Evolutionary conservation across 2,329 filamentous ascomycete species (phyloP).

Genomic region (Mycosphaerella sp.): DNA sequence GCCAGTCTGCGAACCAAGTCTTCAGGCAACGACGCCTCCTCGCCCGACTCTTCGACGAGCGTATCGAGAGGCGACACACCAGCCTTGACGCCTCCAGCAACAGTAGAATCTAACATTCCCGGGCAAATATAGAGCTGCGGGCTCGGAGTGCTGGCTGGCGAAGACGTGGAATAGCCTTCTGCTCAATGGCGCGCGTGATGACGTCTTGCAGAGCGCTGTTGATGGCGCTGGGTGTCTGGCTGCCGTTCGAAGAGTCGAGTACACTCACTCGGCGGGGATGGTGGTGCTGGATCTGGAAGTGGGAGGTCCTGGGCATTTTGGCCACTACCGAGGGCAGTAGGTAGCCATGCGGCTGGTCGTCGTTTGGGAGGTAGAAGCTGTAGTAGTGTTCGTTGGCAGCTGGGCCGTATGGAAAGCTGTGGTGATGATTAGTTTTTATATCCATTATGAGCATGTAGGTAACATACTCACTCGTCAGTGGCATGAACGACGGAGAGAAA

Average conservation of each 20-base stretch:
- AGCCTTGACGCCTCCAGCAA: constrained; percentile 75
- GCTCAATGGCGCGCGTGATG: constrained; percentile 45
- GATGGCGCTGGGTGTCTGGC: constrained; percentile 54
- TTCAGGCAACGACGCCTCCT: constrained; percentile 76
- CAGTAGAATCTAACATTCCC: constrained; percentile 85
- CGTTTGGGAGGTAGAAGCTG: constrained; percentile 61
- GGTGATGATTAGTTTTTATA: neutral
- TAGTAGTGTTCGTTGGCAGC: constrained; percentile 48
- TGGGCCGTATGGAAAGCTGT: constrained; percentile 43
- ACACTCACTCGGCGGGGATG: constrained; percentile 21
- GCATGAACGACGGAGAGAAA: constrained; percentile 11
- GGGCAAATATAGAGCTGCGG: constrained; percentile 77
- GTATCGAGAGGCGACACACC: constrained; percentile 76
- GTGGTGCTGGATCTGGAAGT: constrained; percentile 49
- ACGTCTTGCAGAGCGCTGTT: constrained; percentile 58
- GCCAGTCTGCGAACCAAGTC: constrained; percentile 57
- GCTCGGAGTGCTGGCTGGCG: constrained; percentile 68
- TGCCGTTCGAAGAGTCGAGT: constrained; percentile 48
- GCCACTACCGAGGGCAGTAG: constrained; percentile 57
- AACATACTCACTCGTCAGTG: constrained; percentile 17
- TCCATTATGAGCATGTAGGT: no score
- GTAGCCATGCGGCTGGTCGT: constrained; percentile 55
- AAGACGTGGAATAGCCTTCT: constrained; percentile 64
- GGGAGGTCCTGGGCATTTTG: constrained; percentile 45
- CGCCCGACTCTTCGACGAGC: constrained; percentile 75